phyloP scores from a whole-genome alignment of 75 land plant genomes.

The Selaginella moellendorffii region DNA sequence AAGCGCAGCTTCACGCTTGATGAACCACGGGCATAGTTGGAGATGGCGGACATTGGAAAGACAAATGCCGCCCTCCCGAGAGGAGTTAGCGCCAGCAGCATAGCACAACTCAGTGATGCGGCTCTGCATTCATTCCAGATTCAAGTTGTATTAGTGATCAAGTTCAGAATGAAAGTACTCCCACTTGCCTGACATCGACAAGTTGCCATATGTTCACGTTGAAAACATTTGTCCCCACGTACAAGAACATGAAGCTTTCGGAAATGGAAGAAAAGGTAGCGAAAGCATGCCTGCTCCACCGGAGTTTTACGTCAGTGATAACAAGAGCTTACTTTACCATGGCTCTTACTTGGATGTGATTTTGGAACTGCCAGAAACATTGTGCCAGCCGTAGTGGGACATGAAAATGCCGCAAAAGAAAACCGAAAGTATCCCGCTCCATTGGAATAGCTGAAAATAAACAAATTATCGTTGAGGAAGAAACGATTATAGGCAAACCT shows the following conservation, averaged over 20 bases:
- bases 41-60: constrained; percentile 50
- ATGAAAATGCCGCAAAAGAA: constrained; percentile 77
- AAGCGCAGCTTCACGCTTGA: constrained; percentile 27
- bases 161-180: too few relatives aligned
- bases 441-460: constrained; percentile 41
- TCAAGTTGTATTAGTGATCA: too few relatives aligned
- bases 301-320: too few relatives aligned
- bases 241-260: constrained; percentile 31
- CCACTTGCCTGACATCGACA: constrained; percentile 13
- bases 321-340: too few relatives aligned
- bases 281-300: constrained; percentile 24
- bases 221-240: constrained; percentile 35
- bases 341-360: constrained; percentile 41
- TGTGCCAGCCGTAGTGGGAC: constrained; percentile 82
- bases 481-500: too few relatives aligned
- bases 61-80: constrained; percentile 79
- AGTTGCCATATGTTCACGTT: constrained; percentile 23
- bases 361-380: constrained; percentile 48
- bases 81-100: constrained; percentile 13
- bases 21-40: constrained; percentile 34
- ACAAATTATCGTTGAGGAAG: too few relatives aligned
- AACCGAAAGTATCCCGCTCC: constrained; percentile 62
- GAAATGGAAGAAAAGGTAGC: constrained; percentile 32
- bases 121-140: too few relatives aligned
- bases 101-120: neutral